Evolutionary conservation across 2,329 filamentous ascomycete species (phyloP), one percentile per base, ranked within the genome.

Genomic region (Chaetomiaceae sp.): DNA sequence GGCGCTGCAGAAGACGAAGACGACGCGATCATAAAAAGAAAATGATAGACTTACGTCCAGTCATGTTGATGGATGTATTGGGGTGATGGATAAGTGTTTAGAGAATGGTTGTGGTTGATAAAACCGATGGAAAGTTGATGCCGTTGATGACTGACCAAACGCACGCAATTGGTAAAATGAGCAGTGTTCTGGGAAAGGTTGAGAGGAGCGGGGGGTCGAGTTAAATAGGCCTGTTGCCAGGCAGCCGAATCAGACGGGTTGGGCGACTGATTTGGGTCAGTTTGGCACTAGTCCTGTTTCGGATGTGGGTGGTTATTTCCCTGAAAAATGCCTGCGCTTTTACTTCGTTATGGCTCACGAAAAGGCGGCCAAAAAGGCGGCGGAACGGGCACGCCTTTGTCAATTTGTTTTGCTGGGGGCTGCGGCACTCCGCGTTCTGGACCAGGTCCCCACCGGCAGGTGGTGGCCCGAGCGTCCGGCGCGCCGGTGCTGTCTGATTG

Each of bases 21-120:
- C 49, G 52, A 62, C 50, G 30, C 50, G 5, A 48, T 45, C 38
- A 33, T 14, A 31, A 48, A n/a, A 35, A 40, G 57, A 35, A 58
- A 43, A 8, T 10, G 53, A 40, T n/a, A n/a, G n/a, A 83, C 82
- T 83, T 79, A 85, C 82, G 82, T 82, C 82, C 82, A 83, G 82
- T 85, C 82, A 85, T 86, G 56, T 72, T 83, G 79, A 76, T 63
- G 59, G 60, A 66, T 55, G 64, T 62, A 60, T 57, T 62, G 58
- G 70, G 64, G 61, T 62, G 59, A 56, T 49, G 59, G 57, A 60
- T 27, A 59, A 63, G 55, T 59, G 62, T 66, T 65, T 66, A 63
- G 59, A 60, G 54, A 58, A 61, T 62, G 59, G 52, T 57, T 23
- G 39, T 25, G 33, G 20, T 8, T n/a, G 40, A 34, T 40, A 33